These are phyloP conservation scores for Cercospora citrullina DNA, from an alignment of 2,329 filamentous ascomycete genomes.

Conservation along the genomic window DNA sequence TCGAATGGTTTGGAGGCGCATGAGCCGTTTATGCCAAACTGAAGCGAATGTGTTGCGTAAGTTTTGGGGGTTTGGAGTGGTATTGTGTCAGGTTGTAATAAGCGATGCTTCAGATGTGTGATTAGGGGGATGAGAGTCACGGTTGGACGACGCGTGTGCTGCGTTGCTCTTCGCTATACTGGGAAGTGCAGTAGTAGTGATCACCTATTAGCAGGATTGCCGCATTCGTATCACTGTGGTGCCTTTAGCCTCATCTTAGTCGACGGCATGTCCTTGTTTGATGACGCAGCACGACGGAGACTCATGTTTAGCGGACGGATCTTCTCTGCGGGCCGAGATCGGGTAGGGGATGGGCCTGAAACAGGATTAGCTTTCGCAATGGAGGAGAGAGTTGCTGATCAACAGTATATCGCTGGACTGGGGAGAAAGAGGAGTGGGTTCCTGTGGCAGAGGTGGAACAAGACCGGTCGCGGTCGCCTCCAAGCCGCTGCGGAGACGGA, in stretches of 20 bases:
- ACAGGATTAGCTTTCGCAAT: not conserved
- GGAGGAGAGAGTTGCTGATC: not conserved
- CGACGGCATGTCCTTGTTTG: not conserved
- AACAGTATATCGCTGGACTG: not conserved
- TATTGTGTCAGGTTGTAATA: not conserved
- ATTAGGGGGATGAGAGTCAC: not conserved
- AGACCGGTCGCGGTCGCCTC: not conserved
- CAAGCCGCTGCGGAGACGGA: not conserved
- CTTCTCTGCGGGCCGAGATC: not conserved
- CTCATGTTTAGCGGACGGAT: not conserved
- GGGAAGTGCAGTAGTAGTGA: not conserved
- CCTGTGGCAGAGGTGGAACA: not conserved
- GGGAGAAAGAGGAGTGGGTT: not conserved
- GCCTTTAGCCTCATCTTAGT: not conserved
- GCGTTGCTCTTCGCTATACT: not conserved
- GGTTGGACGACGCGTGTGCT: not conserved
- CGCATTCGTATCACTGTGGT: not conserved
- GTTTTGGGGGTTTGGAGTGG: not conserved
- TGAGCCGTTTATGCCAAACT: not conserved
- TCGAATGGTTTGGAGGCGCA: not conserved
- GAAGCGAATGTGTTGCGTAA: not conserved
- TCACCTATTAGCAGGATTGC: not conserved
- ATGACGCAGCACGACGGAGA: not conserved
- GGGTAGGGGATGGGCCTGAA: not conserved
- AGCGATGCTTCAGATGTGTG: not conserved